Base-by-base conservation (phyloP, 495 filamentous ascomycete species). In the Podospora anserina region DNA sequence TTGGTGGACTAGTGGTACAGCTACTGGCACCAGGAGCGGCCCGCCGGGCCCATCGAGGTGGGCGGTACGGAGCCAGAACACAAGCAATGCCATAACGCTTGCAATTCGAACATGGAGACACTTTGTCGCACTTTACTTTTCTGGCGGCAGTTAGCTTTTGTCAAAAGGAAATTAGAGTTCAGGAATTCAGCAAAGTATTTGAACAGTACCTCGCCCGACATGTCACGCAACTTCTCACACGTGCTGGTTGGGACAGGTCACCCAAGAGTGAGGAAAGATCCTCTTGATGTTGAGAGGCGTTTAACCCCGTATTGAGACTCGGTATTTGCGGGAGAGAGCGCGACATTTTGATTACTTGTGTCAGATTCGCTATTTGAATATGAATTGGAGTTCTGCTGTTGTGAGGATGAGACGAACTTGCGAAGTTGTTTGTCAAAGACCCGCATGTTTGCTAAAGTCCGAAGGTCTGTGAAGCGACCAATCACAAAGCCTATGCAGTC, bases 41-140 rank as follows among this genome's bases (percentile, higher is more conserved):
- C 71, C 82, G 83, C n/a, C 83, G 81, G 34, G 82, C 80, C 85
- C 85, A 86, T 76, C 81, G 78, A 66, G 83, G 84, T 16, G 82
- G 77, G 7, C 78, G 81, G 67, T 83, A 79, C 16, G 68, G 70
- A 3, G 86, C 65, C 82, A 78, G 67, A 9, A 87, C 77, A 71
- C 87, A 89, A 5, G 81, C 78, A 66, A 88, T 85, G 61, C 82
- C 82, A 3, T 82, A 85, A 0, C 85, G 82, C 61, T 82, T 84
- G 75, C 87, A 89, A 66, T 85, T 86, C 0, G 84, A 83, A 70
- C 87, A 89, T 30, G 87, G 86, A 1, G 82, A 81, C 44, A 74
- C 74, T 71, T 88, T 89, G 71, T 89, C 84, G 70, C 87, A 89
- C 60, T 85, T 84, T 20, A 89, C 87, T 68, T 89, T 89, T 20